Evolutionary conservation across 1,284 basidiomycete species (phyloP).

Genomic region (Cystobasidium slooffiae): DNA sequence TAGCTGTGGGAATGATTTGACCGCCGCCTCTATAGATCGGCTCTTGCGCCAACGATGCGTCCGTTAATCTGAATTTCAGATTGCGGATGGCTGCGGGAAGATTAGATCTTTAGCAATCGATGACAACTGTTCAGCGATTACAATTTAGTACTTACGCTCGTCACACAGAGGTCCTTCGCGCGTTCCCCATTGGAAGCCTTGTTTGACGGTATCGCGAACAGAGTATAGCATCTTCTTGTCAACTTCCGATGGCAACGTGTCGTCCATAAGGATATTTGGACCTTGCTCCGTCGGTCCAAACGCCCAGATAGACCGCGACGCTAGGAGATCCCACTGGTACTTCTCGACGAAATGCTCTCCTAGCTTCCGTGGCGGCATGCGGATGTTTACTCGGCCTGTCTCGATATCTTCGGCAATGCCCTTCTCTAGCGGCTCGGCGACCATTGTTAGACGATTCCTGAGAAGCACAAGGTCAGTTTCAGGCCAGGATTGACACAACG

Average conservation of each 20-base stretch:
- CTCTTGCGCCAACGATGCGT: constrained; percentile 87
- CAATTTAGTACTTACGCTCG: constrained; percentile 68
- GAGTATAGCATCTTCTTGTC: constrained; percentile 90
- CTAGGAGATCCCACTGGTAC: constrained; percentile 97
- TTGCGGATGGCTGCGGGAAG: constrained; percentile 81
- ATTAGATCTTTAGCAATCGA: not conserved
- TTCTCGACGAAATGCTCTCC: constrained; percentile 93
- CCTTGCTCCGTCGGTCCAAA: constrained; percentile 97
- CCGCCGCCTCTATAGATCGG: constrained; percentile 97
- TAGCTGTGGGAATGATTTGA: constrained; percentile 96
- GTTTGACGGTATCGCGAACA: constrained; percentile 93
- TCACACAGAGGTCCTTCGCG: constrained; percentile 96
- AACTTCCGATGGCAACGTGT: constrained; percentile 92
- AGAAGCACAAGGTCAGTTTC: not conserved
- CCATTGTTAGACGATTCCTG: constrained; percentile 97
- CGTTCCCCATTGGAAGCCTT: constrained; percentile 99
- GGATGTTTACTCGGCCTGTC: constrained; percentile 84
- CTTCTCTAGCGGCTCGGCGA: constrained; percentile 89
- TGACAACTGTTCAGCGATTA: not conserved
- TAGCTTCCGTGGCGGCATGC: constrained; percentile 88
- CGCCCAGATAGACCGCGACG: constrained; percentile 98
- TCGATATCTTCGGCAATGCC: constrained; percentile 95
- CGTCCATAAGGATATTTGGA: constrained; percentile 91
- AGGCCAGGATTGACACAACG: constrained; percentile 3
- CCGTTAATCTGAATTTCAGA: constrained; percentile 94